Percentiles rank a stretch among this genome's conserved stretches.
Conservation (phyloP, 1,139 yeast species). For the Chernovozyma sophiae-reginae region DNA sequence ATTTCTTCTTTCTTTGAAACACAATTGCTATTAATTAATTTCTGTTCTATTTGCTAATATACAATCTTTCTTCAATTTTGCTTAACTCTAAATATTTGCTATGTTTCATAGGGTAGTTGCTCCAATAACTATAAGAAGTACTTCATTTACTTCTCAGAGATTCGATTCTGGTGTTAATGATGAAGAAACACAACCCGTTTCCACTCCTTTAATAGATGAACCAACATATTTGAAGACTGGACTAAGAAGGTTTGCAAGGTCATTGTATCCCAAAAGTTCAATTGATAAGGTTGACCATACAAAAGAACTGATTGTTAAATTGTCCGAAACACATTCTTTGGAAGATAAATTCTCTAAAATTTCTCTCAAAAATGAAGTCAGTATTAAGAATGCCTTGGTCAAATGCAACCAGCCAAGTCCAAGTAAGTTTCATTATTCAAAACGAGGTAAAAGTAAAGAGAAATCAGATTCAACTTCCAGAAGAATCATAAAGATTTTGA, state of each 20-base stretch:
- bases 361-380: neutral
- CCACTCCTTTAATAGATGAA: neutral
- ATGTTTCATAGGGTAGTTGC: constrained; percentile 1
- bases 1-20: too few species aligned
- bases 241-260: constrained; percentile 3
- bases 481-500: neutral
- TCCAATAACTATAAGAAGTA: neutral
- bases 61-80: too few species aligned
- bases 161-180: neutral
- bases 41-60: too few species aligned
- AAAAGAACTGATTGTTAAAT: neutral
- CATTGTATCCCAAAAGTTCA: constrained; percentile 1
- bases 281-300: neutral
- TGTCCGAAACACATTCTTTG: neutral
- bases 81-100: constrained; percentile 3
- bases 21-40: too few species aligned
- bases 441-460: neutral
- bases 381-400: neutral
- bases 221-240: constrained; percentile 3
- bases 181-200: neutral
- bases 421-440: neutral
- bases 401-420: neutral
- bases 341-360: neutral
- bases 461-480: neutral
- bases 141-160: neutral